Base-by-base conservation (phyloP, 768 basidiomycete species). In the Trametes villosa region DNA sequence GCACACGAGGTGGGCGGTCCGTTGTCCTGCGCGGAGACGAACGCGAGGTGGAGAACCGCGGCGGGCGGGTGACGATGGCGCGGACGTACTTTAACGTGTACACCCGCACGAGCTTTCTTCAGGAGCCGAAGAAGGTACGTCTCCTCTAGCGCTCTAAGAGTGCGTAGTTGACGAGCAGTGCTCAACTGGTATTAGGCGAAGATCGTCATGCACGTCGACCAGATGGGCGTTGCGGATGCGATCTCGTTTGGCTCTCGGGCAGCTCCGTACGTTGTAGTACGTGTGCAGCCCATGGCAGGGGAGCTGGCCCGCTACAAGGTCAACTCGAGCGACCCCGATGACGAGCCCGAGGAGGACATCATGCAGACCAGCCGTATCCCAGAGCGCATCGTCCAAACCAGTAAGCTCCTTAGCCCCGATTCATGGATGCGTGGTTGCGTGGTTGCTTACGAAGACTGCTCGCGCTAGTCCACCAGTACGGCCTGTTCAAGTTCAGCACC, bases 41-140 rank as follows among this genome's bases (percentile, higher is more conserved):
- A 58, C 79, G 81, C 62, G 90, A 93, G 70, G 89, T 96, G 3
- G 89, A 94, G 70, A 82, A 78, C 20, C 81, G 83, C 57, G 77
- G 78, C 45, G 86, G 87, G 12, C 83, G 79, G 62, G 75, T 79
- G 29, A 91, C 88, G 11, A 69, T 83, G 51, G 93, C 92, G 17
- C 82, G 86, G 59, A 87, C 92, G n/a, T 96, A 89, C 72, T 96
- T 87, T 76, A 95, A 96, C 68, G 83, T 96, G 18, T 96, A 95
- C 71, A 87, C 92, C 66, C 80, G 91, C 41, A 89, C 85, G 12
- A 87, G 87, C 3, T 94, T 91, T 70, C 75, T 94, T 11, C 84
- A 86, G 67, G 90, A 94, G 68, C 76, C 76, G 3, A 89, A 86
- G 74, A 96, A 96, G 84, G 94, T 93, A 50, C 49, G 74, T 60